Percentiles rank a stretch among this genome's conserved stretches.
phyloP scores from a whole-genome alignment of 805 yeast species.

The Saccharomycopsis sp. region DNA sequence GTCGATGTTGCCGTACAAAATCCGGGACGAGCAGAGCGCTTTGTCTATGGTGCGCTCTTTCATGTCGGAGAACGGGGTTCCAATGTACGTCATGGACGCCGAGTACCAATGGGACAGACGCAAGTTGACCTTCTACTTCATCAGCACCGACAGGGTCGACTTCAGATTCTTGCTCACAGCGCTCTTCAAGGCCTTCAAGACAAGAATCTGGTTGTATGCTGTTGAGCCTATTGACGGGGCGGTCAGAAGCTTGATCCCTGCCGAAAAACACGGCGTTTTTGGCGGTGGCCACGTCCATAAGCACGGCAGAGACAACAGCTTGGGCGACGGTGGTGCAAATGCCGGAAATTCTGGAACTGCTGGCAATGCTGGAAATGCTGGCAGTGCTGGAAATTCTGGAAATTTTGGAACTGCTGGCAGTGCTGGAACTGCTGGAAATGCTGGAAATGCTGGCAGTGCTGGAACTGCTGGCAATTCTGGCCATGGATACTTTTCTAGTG shows the following conservation, averaged over 20 bases:
- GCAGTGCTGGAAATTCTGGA: too few species aligned
- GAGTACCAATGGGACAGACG: slow-evolving; percentile 84
- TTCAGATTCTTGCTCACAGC: slow-evolving; percentile 73
- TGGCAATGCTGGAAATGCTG: too few species aligned
- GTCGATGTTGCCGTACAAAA: slow-evolving; percentile 49
- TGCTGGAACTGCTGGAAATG: too few species aligned
- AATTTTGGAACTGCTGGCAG: too few species aligned
- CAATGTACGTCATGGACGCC: slow-evolving; percentile 64
- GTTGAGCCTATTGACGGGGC: slow-evolving; percentile 29
- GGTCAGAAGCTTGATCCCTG: slow-evolving; percentile 7
- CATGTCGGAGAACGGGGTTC: slow-evolving; percentile 41
- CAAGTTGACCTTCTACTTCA: slow-evolving; percentile 70
- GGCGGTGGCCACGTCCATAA: not conserved
- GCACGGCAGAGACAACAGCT: slow-evolving; percentile 3
- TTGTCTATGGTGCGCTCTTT: slow-evolving; percentile 52
- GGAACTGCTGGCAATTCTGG: too few species aligned
- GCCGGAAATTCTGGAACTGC: too few species aligned
- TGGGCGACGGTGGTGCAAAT: not conserved
- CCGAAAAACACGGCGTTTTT: not conserved
- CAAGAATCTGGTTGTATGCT: slow-evolving; percentile 86
- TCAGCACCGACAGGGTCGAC: slow-evolving; percentile 59
- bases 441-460: too few species aligned
- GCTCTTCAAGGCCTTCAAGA: slow-evolving; percentile 66
- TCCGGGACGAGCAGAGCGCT: slow-evolving; percentile 65
- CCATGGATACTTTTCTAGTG: not conserved